A percentile compares a stretch with the other conserved stretches of the same genome.
Evolutionary conservation across 495 filamentous ascomycete species (phyloP).

Genomic region (Geopyxis carbonaria): DNA sequence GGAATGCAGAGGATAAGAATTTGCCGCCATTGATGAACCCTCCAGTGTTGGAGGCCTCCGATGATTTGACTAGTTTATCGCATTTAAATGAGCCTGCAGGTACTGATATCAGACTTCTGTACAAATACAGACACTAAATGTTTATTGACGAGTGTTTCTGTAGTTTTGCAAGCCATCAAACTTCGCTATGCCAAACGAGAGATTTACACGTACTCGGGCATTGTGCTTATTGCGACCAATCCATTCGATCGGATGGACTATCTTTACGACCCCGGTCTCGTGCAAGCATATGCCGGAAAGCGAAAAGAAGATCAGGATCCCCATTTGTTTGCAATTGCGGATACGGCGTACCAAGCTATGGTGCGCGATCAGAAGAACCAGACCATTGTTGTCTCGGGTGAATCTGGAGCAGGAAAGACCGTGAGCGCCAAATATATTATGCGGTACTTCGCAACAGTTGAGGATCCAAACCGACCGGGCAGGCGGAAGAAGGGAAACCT

Average conservation of each 20-base stretch:
- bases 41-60: conserved; percentile 92
- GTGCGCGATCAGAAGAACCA: conserved; percentile 88
- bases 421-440: conserved; percentile 99
- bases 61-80: conserved; percentile 93
- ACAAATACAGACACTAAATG: not conserved
- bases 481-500: conserved; percentile 55
- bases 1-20: conserved; percentile 46
- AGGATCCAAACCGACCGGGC: conserved; percentile 76
- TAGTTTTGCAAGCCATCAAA: conserved; percentile 93
- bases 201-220: conserved; percentile 99
- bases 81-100: conserved; percentile 97
- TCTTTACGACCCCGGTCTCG: conserved; percentile 96
- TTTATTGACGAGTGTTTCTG: conserved; percentile 1
- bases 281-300: conserved; percentile 96
- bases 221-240: conserved; percentile 96
- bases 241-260: conserved; percentile 96
- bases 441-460: conserved; percentile 96
- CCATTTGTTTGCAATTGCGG: conserved; percentile 96
- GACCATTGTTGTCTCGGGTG: conserved; percentile 95
- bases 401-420: conserved; percentile 96
- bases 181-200: conserved; percentile 97
- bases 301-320: conserved; percentile 91
- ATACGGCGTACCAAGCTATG: conserved; percentile 99
- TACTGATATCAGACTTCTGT: conserved; percentile 28
- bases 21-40: conserved; percentile 96